These are phyloP conservation scores for Deuterostichococcus epilithicus DNA, from an alignment of 139 green algal species.

Conservation along the genomic window DNA sequence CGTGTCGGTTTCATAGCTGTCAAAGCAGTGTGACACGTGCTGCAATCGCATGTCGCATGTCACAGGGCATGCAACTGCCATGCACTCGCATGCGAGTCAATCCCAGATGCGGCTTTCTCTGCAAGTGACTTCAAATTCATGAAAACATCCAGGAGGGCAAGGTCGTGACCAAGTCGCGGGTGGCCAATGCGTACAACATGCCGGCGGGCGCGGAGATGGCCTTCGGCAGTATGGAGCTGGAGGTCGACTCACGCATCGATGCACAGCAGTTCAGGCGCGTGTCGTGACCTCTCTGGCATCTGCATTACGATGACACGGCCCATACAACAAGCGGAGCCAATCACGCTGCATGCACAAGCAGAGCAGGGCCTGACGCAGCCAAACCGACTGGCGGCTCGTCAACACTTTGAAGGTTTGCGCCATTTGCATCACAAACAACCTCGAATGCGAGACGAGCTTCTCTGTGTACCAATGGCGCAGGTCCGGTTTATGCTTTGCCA, in stretches of 20 bases:
- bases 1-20: neutral
- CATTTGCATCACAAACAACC: neutral
- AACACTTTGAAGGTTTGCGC: neutral
- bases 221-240: conserved; percentile 51
- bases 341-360: neutral
- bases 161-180: conserved; percentile 27
- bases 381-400: neutral
- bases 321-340: neutral
- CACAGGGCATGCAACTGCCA: neutral
- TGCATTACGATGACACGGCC: neutral
- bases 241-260: conserved; percentile 44
- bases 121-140: neutral
- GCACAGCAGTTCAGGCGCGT: conserved; percentile 44
- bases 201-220: conserved; percentile 31
- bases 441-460: too few species aligned
- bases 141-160: conserved; percentile 46
- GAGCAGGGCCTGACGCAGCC: too few species aligned
- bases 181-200: conserved; percentile 31
- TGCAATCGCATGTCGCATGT: neutral
- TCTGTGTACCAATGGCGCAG: too few species aligned
- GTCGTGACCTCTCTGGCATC: neutral
- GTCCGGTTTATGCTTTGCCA: neutral
- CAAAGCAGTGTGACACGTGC: neutral
- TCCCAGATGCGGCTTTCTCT: neutral
- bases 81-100: neutral